Evolutionary conservation across 805 yeast species (phyloP), one percentile per base, ranked within the genome.

Genomic region (Lipomyces mesembrius): DNA sequence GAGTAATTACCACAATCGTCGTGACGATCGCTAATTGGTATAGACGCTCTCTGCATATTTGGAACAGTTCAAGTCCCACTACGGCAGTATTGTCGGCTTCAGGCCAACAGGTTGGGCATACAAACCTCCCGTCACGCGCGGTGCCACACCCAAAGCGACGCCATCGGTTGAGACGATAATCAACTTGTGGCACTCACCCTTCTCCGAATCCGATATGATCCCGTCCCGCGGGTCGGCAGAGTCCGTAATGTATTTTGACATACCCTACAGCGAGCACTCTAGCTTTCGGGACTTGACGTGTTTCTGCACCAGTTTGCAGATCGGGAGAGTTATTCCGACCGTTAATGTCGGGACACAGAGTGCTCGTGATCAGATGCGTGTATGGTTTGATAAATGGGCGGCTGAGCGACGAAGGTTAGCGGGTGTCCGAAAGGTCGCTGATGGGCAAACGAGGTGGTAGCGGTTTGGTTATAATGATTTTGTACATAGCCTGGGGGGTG

Each of bases 251-350:
- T 62, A 65, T 20, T 72, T 69, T 51, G 62, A 65, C 32, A 84
- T 93, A 1, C 98, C 99, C 0, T 95, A 95, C 74, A 89, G 96
- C 74, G 99, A 95, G 75, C 99, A 95, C 78, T 91, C 97, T 11
- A 91, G 97, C 65, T 94, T 87, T 73, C 80, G 89, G 51, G 99
- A 95, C 74, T 80, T 95, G 51, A 82, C 88, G 12, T 82, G 83
- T 63, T 91, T 94, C 74, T 84, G 88, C 27, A 79, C 83, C 1
- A 77, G 83, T 27, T 71, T 91, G 53, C 76, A 83, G 7, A 83
- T 86, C 70, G 77, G 78, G 0, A 74, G 81, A 53, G 83, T 91
- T 14, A 85, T 92, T 8, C 95, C 98, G 0, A 95, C 99, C 0
- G 99, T 94, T 3, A 74, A 77, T 52, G 73, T 57, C 56, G 69